phyloP scores from a whole-genome alignment of 2,329 filamentous ascomycete species.

The Capronia americana region DNA sequence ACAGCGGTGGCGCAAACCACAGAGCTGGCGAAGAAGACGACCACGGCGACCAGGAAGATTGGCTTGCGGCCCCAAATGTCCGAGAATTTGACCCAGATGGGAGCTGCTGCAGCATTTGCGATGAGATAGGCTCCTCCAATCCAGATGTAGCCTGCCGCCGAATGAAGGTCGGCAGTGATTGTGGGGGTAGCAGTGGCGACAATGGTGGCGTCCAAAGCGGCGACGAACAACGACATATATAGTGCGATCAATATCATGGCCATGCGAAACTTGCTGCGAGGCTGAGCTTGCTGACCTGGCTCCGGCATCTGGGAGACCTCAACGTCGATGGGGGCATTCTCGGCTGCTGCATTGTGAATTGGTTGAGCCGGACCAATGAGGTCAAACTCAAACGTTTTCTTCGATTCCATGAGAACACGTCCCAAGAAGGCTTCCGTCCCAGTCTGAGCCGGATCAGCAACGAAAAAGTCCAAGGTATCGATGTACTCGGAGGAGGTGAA shows the following conservation, averaged over 20 bases:
- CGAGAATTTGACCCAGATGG: conserved; percentile 71
- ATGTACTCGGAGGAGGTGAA: neutral
- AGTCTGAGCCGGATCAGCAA: neutral
- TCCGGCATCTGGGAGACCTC: conserved; percentile 22
- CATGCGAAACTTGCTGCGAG: conserved; percentile 36
- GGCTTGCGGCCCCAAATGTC: conserved; percentile 66
- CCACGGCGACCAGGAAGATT: conserved; percentile 57
- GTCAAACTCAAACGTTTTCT: conserved; percentile 17
- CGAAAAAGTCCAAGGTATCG: neutral
- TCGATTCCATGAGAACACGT: neutral
- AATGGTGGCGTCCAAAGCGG: conserved; percentile 44
- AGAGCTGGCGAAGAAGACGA: conserved; percentile 57
- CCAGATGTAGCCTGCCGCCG: conserved; percentile 76
- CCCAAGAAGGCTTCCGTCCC: neutral
- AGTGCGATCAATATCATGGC: conserved; percentile 40
- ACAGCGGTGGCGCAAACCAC: conserved; percentile 57
- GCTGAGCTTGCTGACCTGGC: conserved; percentile 40
- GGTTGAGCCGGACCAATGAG: conserved; percentile 15
- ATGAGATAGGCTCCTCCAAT: conserved; percentile 77
- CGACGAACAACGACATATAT: conserved; percentile 41
- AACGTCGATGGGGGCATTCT: conserved; percentile 4
- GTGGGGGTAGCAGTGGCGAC: conserved; percentile 45
- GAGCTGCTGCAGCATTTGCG: conserved; percentile 69
- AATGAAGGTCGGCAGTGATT: conserved; percentile 58
- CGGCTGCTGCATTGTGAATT: conserved; percentile 19